phyloP scores from a whole-genome alignment of 768 basidiomycete species.

The Pisolithus microcarpus region DNA sequence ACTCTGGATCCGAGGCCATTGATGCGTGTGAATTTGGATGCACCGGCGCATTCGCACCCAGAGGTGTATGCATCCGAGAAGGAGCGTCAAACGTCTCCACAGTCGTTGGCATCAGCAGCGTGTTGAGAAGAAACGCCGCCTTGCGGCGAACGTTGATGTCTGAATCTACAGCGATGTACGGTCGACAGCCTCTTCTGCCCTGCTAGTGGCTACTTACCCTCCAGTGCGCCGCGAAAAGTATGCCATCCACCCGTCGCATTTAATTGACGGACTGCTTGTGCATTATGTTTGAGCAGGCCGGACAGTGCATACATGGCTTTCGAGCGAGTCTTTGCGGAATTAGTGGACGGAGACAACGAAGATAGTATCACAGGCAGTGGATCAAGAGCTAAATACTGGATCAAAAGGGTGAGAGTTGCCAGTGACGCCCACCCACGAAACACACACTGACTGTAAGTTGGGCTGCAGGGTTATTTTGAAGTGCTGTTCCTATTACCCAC shows the following conservation, averaged over 20 bases:
- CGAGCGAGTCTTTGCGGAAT: constrained; percentile 52
- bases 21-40: constrained; percentile 70
- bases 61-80: constrained; percentile 15
- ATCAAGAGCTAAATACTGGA: constrained; percentile 54
- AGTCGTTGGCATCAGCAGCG: constrained; percentile 51
- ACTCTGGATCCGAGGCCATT: constrained; percentile 45
- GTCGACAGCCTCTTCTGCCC: not conserved
- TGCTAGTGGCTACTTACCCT: constrained; percentile 36
- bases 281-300: constrained; percentile 71
- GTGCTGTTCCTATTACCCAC: constrained; percentile 85
- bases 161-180: constrained; percentile 46
- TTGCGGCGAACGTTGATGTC: constrained; percentile 75
- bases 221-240: constrained; percentile 48
- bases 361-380: constrained; percentile 60
- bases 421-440: not conserved
- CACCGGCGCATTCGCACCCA: constrained; percentile 31
- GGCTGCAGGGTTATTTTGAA: constrained; percentile 85
- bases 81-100: constrained; percentile 5
- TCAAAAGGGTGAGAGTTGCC: not conserved
- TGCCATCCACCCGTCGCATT: constrained; percentile 55
- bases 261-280: constrained; percentile 53
- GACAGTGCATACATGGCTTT: constrained; percentile 81
- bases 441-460: constrained; percentile 56
- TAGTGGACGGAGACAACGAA: constrained; percentile 49
- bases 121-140: constrained; percentile 65